phyloP scores from a whole-genome alignment of 768 basidiomycete genomes.

The Chalciporus chontae region DNA sequence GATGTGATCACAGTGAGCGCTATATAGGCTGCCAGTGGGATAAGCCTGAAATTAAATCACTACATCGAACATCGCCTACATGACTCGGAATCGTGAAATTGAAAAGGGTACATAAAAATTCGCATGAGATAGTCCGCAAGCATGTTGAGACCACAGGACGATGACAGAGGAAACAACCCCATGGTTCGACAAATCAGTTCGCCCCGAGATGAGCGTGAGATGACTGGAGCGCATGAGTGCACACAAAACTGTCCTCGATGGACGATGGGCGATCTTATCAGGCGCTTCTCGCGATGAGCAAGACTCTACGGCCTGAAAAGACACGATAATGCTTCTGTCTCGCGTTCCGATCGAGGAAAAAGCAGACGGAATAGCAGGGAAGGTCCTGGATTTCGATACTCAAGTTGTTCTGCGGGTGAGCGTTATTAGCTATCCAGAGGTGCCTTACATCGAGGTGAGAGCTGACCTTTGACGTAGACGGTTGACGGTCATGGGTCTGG shows the following conservation, averaged over 20 bases:
- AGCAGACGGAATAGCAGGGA: conserved; percentile 12
- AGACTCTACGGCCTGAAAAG: conserved; percentile 23
- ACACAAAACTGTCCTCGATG: conserved; percentile 21
- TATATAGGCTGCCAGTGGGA: too few species aligned
- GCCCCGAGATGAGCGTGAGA: conserved; percentile 17
- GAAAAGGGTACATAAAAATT: conserved; percentile 25
- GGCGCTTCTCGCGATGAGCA: conserved; percentile 16
- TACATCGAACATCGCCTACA: conserved; percentile 1
- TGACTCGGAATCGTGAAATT: conserved; percentile 10
- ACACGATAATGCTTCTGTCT: conserved; percentile 21
- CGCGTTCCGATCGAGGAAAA: conserved; percentile 14
- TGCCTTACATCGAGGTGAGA: not conserved
- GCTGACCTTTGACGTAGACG: conserved; percentile 11
- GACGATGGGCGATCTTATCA: conserved; percentile 19
- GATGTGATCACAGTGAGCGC: not conserved
- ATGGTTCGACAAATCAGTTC: conserved; percentile 19
- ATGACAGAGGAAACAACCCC: conserved; percentile 15
- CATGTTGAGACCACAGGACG: conserved; percentile 6
- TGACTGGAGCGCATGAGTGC: conserved; percentile 21
- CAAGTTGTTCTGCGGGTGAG: conserved; percentile 6
- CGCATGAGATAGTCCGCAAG: conserved; percentile 27
- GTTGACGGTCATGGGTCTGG: conserved; percentile 31
- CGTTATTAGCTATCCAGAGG: not conserved
- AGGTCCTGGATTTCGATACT: conserved; percentile 18
- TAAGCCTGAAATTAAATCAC: conserved; percentile 10